These are phyloP conservation scores for Pyricularia sp. DNA, from an alignment of 2,329 filamentous ascomycete genomes.

Conservation along the genomic window DNA sequence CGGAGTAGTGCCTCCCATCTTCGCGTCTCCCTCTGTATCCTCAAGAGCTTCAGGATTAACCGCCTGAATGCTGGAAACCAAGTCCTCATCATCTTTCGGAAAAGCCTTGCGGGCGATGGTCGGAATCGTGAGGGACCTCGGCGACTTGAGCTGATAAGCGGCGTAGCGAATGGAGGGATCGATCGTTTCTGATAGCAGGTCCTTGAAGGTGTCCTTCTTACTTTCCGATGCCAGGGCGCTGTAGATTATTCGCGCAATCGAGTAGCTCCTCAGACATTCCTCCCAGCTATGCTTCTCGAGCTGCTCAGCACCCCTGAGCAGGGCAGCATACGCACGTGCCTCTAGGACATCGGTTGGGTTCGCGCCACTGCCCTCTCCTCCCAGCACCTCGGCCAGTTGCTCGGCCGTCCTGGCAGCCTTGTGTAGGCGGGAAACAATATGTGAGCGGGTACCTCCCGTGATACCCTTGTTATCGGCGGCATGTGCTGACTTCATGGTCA, in stretches of 20 bases:
- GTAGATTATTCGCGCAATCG: constrained; percentile 72
- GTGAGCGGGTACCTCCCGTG: constrained; percentile 64
- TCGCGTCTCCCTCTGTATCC: constrained; percentile 35
- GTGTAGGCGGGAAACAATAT: constrained; percentile 76
- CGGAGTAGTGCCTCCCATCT: constrained; percentile 44
- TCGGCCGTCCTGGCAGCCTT: constrained; percentile 65
- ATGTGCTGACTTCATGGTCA: constrained; percentile 82
- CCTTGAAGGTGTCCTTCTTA: constrained; percentile 65
- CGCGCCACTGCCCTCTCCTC: constrained; percentile 50
- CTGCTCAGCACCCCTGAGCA: constrained; percentile 61
- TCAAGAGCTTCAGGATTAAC: constrained; percentile 56
- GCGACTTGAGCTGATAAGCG: constrained; percentile 80
- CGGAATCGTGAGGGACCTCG: constrained; percentile 69
- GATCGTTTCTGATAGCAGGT: constrained; percentile 71
- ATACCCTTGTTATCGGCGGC: constrained; percentile 69
- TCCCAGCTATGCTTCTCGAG: constrained; percentile 89
- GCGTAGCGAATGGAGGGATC: constrained; percentile 92
- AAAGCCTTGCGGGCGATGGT: constrained; percentile 71
- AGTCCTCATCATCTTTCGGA: constrained; percentile 44
- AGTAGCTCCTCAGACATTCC: constrained; percentile 59
- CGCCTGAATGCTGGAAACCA: constrained; percentile 56
- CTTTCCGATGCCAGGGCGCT: constrained; percentile 49
- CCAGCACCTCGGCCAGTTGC: constrained; percentile 52
- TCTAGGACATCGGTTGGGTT: constrained; percentile 64
- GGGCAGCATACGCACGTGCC: constrained; percentile 68